These are phyloP conservation scores for Aspergillus ochraceus DNA, from an alignment of 2,329 filamentous ascomycete species.

Conservation along the genomic window DNA sequence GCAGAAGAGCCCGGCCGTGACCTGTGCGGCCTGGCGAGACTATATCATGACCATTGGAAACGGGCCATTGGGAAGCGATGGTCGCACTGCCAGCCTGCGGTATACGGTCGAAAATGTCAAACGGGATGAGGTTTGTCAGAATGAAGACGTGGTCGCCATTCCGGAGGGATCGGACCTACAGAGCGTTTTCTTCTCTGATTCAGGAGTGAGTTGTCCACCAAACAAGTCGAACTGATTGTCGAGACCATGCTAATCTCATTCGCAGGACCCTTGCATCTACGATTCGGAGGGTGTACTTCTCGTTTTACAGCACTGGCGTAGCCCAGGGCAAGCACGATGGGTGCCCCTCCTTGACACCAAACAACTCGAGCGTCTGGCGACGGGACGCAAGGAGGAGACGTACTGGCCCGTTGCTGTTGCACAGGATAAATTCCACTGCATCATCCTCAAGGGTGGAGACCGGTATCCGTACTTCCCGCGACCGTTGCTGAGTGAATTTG, in stretches of 20 bases:
- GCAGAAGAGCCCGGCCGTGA: constrained; percentile 90
- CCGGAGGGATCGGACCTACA: constrained; percentile 71
- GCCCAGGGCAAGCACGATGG: constrained; percentile 82
- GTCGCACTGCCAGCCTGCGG: constrained; percentile 67
- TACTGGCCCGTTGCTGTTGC: constrained; percentile 97
- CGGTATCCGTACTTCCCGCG: constrained; percentile 90
- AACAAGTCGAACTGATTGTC: background rate
- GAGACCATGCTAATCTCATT: background rate
- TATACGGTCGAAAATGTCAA: constrained; percentile 97
- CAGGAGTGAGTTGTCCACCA: constrained; percentile 61
- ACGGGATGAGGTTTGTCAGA: constrained; percentile 89
- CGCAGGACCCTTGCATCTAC: constrained; percentile 89
- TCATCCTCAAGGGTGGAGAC: constrained; percentile 95
- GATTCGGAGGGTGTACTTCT: constrained; percentile 88
- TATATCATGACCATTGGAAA: constrained; percentile 97
- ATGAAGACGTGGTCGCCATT: constrained; percentile 85
- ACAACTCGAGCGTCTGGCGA: constrained; percentile 75
- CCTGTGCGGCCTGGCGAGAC: constrained; percentile 90
- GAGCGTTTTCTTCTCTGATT: constrained; percentile 88
- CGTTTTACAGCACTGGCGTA: constrained; percentile 87
- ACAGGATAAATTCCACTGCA: constrained; percentile 91
- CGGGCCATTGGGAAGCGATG: constrained; percentile 77
- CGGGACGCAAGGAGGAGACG: constrained; percentile 79
- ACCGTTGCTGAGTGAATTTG: constrained; percentile 87
- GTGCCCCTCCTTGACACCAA: constrained; percentile 89